Base-by-base conservation (phyloP, 805 yeast species). In the Candida arabinofermentans region DNA sequence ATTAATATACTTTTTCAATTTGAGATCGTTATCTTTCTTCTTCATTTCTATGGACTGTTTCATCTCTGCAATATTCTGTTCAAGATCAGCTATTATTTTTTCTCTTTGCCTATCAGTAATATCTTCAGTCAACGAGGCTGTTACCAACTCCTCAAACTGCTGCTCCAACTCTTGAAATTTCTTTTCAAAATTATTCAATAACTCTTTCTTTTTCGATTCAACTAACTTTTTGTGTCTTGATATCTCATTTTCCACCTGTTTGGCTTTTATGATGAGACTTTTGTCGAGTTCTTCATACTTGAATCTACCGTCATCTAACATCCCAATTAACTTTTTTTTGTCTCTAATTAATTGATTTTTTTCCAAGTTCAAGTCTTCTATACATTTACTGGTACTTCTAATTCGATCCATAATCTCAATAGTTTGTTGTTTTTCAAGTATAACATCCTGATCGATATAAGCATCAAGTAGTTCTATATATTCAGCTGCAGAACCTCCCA, bases 131-230 rank as follows among this genome's bases (percentile, higher is more conserved):
- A 43, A 8, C 10, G 54, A 45, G 18, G 39, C 41, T 51, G 59
- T 36, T 48, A 59, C 37, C 54, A 57, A 27, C 13, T 48, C 47
- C 14, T 44, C 39, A 14, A 50, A 47, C 4, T 51, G 52, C 0
- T 13, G 16, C 26, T 52, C 55, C 8, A 57, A 50, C 42, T 49
- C 55, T 30, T 31, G 22, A 8, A 57, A 37, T 24, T 51, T 51
- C 24, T 47, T 44, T 21, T 43, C 46, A 32, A 46, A 49, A 2
- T 43, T 34, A 5, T 44, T 42, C 2, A 48, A 42, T 19, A 50
- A 42, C 51, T 62, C 63, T 54, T 60, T 53, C 64, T 66, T 61
- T 66, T 53, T 51, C 58, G 54, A 23, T 53, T 64, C 43, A 50
- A 50, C 24, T 58, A 67, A 35, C 44, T 32, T 39, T 19, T 32